Percentiles rank a stretch among this genome's conserved stretches.
phyloP scores from a whole-genome alignment of 495 filamentous ascomycete species.

The Xylona heveae region DNA sequence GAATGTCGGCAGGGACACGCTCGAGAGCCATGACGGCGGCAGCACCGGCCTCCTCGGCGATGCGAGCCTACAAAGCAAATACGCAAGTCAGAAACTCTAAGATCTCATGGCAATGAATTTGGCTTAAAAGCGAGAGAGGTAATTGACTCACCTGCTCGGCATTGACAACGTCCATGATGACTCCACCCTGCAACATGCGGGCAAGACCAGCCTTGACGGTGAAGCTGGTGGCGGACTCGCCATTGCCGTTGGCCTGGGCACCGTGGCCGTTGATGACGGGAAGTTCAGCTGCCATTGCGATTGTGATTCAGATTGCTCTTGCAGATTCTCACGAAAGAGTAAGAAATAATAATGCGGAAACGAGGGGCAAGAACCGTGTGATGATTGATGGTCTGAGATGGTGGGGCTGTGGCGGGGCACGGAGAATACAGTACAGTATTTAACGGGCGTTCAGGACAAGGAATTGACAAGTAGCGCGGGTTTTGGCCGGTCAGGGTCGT shows the following conservation, averaged over 20 bases:
- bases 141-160: conserved; percentile 46
- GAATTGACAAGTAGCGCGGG: too few relatives aligned
- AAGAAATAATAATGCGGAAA: background rate
- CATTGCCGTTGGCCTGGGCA: conserved; percentile 13
- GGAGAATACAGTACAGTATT: too few relatives aligned
- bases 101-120: background rate
- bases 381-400: too few relatives aligned
- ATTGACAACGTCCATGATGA: conserved; percentile 98
- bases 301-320: conserved; percentile 1
- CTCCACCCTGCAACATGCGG: conserved; percentile 94
- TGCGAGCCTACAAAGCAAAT: conserved; percentile 39
- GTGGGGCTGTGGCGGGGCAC: too few relatives aligned
- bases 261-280: conserved; percentile 10
- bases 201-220: conserved; percentile 83
- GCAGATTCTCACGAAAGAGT: background rate
- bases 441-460: too few relatives aligned
- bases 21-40: conserved; percentile 96
- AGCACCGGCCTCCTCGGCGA: conserved; percentile 92
- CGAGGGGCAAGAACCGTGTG: background rate
- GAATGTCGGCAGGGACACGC: conserved; percentile 93
- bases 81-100: background rate
- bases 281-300: conserved; percentile 16
- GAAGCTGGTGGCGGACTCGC: conserved; percentile 25
- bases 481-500: too few relatives aligned
- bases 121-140: background rate